Evolutionary conservation across 441 rosid species (phyloP), one percentile per base, ranked within the genome.

Genomic region (Populus hybrid): DNA sequence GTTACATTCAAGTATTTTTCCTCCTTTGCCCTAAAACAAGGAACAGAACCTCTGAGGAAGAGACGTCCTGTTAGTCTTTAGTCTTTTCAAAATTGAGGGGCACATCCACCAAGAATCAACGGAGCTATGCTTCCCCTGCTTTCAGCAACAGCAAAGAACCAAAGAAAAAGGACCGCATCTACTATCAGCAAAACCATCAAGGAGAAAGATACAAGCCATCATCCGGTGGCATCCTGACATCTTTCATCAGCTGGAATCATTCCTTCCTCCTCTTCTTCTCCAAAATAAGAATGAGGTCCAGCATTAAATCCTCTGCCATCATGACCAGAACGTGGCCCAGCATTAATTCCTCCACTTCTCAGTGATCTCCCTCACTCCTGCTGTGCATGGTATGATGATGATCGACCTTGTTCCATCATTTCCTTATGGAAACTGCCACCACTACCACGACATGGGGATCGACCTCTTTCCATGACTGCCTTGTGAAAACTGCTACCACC

Each of bases 201-300:
- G 34, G 3, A 74, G 71, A 57, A 7, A 16, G 10, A 30, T 30
- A 30, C 32, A 30, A 3, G 32, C 32, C 32, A 30, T 26, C 42
- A 72, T 78, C 40, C 23, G 75, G 72, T 1, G 63, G 76, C 73
- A 40, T 67, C 78, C 28, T 26, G 28, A 0, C 28, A 26, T 26
- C 28, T 26, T 7, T 78, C 78, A 38, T 75, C 79, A 24, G 79
- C 78, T 14, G 81, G 85, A 77, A 85, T 84, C 84, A 86, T 78
- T 67, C 88, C 88, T 74, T 88, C 85, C 82, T 85, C 87, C 11
- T 82, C 81, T 18, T 82, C 81, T 18, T 78, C 84, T 26, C 71
- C 82, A 20, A 59, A 72, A 66, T 1, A 23, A 23, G 84, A 30
- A 16, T 1, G 32, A 28, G 69, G 24, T 18, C 59, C 76, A 72